Base-by-base conservation (phyloP, 495 filamentous ascomycete species). In the Pseudomonodictys pantanalensis region DNA sequence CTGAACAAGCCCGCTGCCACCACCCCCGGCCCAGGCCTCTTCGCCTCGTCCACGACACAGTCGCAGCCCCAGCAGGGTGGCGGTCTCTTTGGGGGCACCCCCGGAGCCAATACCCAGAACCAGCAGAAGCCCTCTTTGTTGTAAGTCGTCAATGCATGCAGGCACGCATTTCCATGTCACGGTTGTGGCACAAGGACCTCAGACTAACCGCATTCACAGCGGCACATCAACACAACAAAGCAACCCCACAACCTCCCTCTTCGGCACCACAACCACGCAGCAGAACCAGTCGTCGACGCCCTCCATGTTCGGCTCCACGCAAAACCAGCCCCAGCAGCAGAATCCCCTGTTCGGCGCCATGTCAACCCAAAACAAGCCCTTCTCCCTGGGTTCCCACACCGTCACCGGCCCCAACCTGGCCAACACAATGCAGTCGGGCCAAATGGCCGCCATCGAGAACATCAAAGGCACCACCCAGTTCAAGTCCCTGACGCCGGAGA, bases 401-500 rank as follows among this genome's bases (percentile, higher is more conserved):
- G 56, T 71, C 44, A 57, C 66, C 30, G 65, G 32, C 30, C 24
- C 23, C 2, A 52, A 50, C 12, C 42, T 29, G 7, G 6, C 75
- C 75, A 44, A 81, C 49, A 73, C 73, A 1, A 76, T 84, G 6
- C 82, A 87, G 6, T 89, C 90, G 6, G 89, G 91, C 17, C 85
- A 86, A 51, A 84, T 96, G 32, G 87, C 23, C 1, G 38, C 91
- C 72, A 69, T 88, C 26, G 81, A 79, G 70, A 86, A 89, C 68
- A 77, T 97, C 22, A 81, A 88, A 10, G 82, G 87, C 4, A 96
- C 91, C 0, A 96, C 93, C 7, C 87, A 93, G 53, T 96, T 91
- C 75, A 85, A 86, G 70, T 92, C 96, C 75, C 84, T 95, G 35
- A 82, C 89, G 41, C 87, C 92, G 63, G 81, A 87, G 32, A 75